Evolutionary conservation across 768 basidiomycete species (phyloP), one percentile per base, ranked within the genome.

Genomic region (Hysterangium stoloniferum): DNA sequence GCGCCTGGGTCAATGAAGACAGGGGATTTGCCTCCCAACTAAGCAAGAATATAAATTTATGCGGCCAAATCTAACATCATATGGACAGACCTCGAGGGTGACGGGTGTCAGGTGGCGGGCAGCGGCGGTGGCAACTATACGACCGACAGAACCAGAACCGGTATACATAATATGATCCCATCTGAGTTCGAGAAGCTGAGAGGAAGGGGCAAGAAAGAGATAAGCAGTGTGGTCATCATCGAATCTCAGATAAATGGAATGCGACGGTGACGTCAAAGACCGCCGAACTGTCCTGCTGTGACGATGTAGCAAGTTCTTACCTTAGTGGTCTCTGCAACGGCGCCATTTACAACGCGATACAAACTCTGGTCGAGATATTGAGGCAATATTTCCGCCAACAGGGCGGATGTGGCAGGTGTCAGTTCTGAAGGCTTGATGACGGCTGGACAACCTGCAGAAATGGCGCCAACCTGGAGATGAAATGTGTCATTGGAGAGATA

Each of bases 261-360:
- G n/a, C n/a, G n/a, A n/a, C n/a, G n/a, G n/a, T n/a, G n/a, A n/a
- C n/a, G n/a, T n/a, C n/a, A n/a, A n/a, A n/a, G n/a, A n/a, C n/a
- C n/a, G n/a, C n/a, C n/a, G n/a, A n/a, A n/a, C n/a, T n/a, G n/a
- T n/a, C n/a, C n/a, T n/a, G n/a, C n/a, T n/a, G n/a, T n/a, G n/a
- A n/a, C n/a, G n/a, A n/a, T n/a, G n/a, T n/a, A n/a, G n/a, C n/a
- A n/a, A 17, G 4, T 29, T 27, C 56, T 32, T 48, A 77, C 74
- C 61, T 70, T 81, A 29, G 79, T 79, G 4, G 78, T 80, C 62
- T 87, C 84, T 0, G 77, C 65, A 1, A 85, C 59, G 35, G 68
- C 79, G 15, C 87, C 88, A 54, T 85, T 79, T 24, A 90, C 76
- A 28, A 92, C 71, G 11, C 77, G 70, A n/a, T 79, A 71, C 3